Base-by-base conservation (phyloP, 2,329 filamentous ascomycete species). In the Neopestalotiopsis sp. region DNA sequence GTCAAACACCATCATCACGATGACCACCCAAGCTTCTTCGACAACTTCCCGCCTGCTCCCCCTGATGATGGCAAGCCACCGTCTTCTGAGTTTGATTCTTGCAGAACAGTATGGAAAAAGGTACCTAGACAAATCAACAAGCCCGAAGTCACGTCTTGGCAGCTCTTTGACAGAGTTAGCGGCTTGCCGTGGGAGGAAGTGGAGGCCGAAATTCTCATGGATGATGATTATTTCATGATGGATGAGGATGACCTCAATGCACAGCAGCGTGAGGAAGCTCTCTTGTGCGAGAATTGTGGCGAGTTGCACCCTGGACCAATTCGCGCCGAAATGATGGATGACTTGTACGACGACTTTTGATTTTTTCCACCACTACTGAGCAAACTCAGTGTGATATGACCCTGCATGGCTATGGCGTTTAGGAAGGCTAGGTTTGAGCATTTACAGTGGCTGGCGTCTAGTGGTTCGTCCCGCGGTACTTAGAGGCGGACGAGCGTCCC, bases 51-150 rank as follows among this genome's bases (percentile, higher is more conserved):
- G 2, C 75, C 82, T 0, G 83, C 81, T 0, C 83, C 84, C 10
- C 67, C 76, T 24, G 83, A 84, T 65, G 75, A 78, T 40, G 84
- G 79, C 2, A 81, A 85, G 20, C 76, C 77, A 5, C 85, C 85
- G 3, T 69, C 73, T 38, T 85, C 83, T 5, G 32, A 61, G 2
- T 82, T 77, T 69, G 76, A 80, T n/a, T 81, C 83, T 20, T 82
- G 84, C 13, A 77, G 78, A 32, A 82, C 86, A 3, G 81, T 88
- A 24, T 88, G 85, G 85, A 88, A 87, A 74, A 81, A 78, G 13
- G 81, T 88, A 0, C 86, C 86, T 1, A 61, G 79, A 4, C 76
- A 76, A 20, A 81, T 78, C 6, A 72, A 83, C 20, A 82, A 84
- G 67, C 72, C 70, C 0, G 73, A 79, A 14, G 76, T 81, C 40